A percentile compares a stretch with the other conserved stretches of the same genome.
phyloP scores from a whole-genome alignment of 2,329 filamentous ascomycete genomes.

The Cordyceps farinosa region DNA sequence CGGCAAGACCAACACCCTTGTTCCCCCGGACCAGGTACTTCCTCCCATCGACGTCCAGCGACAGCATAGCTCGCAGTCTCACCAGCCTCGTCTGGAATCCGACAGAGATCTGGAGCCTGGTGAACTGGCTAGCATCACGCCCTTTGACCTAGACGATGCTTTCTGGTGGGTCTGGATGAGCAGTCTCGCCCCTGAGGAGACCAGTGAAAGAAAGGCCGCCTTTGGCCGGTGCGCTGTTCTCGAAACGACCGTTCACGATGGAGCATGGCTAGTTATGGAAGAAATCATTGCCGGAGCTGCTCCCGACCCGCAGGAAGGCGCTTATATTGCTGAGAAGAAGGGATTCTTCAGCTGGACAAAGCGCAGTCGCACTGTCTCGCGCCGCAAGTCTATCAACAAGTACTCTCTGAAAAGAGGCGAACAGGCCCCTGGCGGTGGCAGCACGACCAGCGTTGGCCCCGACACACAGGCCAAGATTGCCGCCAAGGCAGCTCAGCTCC shows the following conservation, averaged over 20 bases:
- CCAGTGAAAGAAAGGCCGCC: conserved; percentile 77
- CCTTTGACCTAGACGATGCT: conserved; percentile 83
- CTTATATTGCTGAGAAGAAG: conserved; percentile 95
- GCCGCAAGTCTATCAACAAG: conserved; percentile 69
- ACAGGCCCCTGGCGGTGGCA: conserved; percentile 48
- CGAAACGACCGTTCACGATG: conserved; percentile 77
- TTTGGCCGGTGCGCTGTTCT: conserved; percentile 92
- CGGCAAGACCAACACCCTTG: conserved; percentile 63
- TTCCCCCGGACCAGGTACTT: conserved; percentile 89
- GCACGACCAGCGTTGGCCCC: conserved; percentile 80
- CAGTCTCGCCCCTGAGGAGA: conserved; percentile 88
- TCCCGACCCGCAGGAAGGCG: conserved; percentile 75
- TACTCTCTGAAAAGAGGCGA: conserved; percentile 47
- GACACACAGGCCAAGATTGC: conserved; percentile 94
- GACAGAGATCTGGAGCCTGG: conserved; percentile 75
- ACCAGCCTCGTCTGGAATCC: conserved; percentile 67
- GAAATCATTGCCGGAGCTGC: conserved; percentile 94
- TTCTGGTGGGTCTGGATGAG: conserved; percentile 99
- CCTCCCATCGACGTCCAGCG: conserved; percentile 77
- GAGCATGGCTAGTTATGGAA: conserved; percentile 91
- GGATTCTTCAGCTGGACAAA: conserved; percentile 84
- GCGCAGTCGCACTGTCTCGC: conserved; percentile 58
- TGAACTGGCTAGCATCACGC: conserved; percentile 87
- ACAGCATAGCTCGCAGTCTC: conserved; percentile 83
- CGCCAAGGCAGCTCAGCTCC: conserved; percentile 80